phyloP scores from a whole-genome alignment of 2,329 filamentous ascomycete species.

The Colletotrichum echinochloae region DNA sequence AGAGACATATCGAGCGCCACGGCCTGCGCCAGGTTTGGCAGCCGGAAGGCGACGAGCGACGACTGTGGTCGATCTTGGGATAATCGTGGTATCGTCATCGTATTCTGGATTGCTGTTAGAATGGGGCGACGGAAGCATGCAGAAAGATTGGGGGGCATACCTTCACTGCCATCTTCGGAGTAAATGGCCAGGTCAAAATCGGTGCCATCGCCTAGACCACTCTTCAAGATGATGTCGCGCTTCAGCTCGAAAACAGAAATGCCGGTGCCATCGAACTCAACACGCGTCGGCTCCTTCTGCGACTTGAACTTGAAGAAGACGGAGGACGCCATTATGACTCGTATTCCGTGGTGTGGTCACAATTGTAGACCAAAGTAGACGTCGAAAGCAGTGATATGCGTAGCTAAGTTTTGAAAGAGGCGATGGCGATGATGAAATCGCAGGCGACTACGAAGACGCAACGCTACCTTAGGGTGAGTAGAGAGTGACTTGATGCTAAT shows the following conservation, averaged over 20 bases:
- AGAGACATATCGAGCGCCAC: slow-evolving; percentile 93
- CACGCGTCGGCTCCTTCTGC: slow-evolving; percentile 92
- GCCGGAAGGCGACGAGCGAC: slow-evolving; percentile 89
- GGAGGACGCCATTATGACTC: slow-evolving; percentile 84
- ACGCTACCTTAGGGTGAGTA: slow-evolving; percentile 35
- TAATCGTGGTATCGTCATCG: slow-evolving; percentile 97
- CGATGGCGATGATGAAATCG: slow-evolving; percentile 17
- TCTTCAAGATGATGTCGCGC: slow-evolving; percentile 96
- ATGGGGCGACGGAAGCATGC: not conserved
- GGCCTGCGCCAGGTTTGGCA: slow-evolving; percentile 84
- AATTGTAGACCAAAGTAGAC: slow-evolving; percentile 23
- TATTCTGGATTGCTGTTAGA: slow-evolving; percentile 74
- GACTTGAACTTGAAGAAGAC: slow-evolving; percentile 99
- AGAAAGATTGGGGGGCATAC: slow-evolving; percentile 65
- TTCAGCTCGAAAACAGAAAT: slow-evolving; percentile 99
- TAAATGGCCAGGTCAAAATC: slow-evolving; percentile 97
- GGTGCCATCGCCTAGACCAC: slow-evolving; percentile 91
- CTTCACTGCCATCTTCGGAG: slow-evolving; percentile 90
- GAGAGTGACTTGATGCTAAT: slow-evolving; percentile 42
- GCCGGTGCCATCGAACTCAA: slow-evolving; percentile 96
- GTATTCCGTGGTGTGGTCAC: slow-evolving; percentile 13
- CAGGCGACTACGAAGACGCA: slow-evolving; percentile 31
- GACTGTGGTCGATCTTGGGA: slow-evolving; percentile 93
- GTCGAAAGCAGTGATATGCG: slow-evolving; percentile 13
- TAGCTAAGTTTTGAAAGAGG: slow-evolving; percentile 14